Percentiles rank a stretch among this genome's conserved stretches.
phyloP scores from a whole-genome alignment of 2,329 filamentous ascomycete genomes.

The Beauveria asiatica region DNA sequence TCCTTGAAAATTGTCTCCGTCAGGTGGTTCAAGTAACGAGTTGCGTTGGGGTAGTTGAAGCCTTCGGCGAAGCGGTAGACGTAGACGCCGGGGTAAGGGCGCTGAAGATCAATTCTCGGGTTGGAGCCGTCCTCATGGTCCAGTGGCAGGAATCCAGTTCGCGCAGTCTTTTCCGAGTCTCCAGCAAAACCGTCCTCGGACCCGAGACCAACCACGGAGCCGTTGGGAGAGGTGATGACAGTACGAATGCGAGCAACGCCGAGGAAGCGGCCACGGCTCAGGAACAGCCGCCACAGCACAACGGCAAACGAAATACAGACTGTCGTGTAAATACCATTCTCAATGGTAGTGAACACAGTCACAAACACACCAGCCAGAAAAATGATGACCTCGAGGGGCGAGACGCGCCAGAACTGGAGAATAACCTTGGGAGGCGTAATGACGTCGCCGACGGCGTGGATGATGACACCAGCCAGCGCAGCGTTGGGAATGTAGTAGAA shows the following conservation, averaged over 20 bases:
- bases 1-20: slow-evolving; percentile 40
- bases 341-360: slow-evolving; percentile 80
- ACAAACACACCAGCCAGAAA: slow-evolving; percentile 91
- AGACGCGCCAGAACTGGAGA: slow-evolving; percentile 92
- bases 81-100: slow-evolving; percentile 85
- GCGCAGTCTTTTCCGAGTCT: slow-evolving; percentile 35
- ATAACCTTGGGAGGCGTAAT: slow-evolving; percentile 86
- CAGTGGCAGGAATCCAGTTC: slow-evolving; percentile 81
- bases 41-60: slow-evolving; percentile 93
- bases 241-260: slow-evolving; percentile 34
- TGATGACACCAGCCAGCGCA: slow-evolving; percentile 78
- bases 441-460: slow-evolving; percentile 88
- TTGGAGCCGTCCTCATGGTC: slow-evolving; percentile 87
- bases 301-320: slow-evolving; percentile 69
- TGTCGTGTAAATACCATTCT: slow-evolving; percentile 86
- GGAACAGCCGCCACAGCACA: slow-evolving; percentile 74
- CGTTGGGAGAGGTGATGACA: slow-evolving; percentile 9
- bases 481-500: slow-evolving; percentile 92
- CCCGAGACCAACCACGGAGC: slow-evolving; percentile 8
- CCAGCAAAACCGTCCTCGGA: slow-evolving; percentile 35
- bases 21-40: slow-evolving; percentile 76
- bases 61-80: slow-evolving; percentile 93
- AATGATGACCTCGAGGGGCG: slow-evolving; percentile 80
- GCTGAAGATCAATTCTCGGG: slow-evolving; percentile 67
- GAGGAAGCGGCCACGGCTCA: slow-evolving; percentile 75